Conservation (phyloP, 2,329 filamentous ascomycete species). For the Hypoxylon sp. region DNA sequence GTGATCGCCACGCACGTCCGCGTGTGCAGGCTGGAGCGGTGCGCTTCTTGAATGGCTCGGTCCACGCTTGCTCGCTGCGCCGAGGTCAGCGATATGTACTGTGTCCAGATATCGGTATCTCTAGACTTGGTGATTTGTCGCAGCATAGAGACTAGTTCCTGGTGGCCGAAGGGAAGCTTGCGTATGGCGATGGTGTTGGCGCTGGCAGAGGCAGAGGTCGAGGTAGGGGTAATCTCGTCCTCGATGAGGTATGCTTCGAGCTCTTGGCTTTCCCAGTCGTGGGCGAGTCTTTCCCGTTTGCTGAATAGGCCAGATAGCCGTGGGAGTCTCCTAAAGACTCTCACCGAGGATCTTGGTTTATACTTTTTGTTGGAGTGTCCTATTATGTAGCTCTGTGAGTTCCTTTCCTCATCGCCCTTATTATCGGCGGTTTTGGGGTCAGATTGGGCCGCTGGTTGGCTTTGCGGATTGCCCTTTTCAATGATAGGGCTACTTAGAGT, state of each 20-base stretch:
- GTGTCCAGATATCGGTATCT: conserved; percentile 8
- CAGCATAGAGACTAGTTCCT: conserved; percentile 1
- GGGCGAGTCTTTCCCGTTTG: neutral
- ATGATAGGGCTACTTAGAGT: neutral
- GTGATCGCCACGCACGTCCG: conserved; percentile 27
- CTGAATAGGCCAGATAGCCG: conserved; percentile 17
- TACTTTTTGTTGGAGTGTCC: neutral
- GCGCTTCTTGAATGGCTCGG: conserved; percentile 6
- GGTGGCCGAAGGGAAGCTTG: conserved; percentile 21
- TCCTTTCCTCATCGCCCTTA: neutral
- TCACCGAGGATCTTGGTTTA: neutral
- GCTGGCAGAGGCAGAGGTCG: neutral
- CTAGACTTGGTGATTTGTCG: neutral
- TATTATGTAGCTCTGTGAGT: neutral
- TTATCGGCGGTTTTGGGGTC: neutral
- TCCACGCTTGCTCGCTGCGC: conserved; percentile 17
- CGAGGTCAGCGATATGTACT: conserved; percentile 19
- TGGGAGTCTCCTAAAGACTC: neutral
- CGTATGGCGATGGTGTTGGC: neutral
- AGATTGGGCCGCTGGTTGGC: neutral
- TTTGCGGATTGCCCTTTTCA: neutral
- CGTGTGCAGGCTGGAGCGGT: neutral
- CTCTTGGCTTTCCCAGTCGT: conserved; percentile 15
- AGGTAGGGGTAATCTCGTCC: neutral
- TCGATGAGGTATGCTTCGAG: conserved; percentile 34